phyloP scores from a whole-genome alignment of 768 basidiomycete genomes.

The Phylloporus scabripes region DNA sequence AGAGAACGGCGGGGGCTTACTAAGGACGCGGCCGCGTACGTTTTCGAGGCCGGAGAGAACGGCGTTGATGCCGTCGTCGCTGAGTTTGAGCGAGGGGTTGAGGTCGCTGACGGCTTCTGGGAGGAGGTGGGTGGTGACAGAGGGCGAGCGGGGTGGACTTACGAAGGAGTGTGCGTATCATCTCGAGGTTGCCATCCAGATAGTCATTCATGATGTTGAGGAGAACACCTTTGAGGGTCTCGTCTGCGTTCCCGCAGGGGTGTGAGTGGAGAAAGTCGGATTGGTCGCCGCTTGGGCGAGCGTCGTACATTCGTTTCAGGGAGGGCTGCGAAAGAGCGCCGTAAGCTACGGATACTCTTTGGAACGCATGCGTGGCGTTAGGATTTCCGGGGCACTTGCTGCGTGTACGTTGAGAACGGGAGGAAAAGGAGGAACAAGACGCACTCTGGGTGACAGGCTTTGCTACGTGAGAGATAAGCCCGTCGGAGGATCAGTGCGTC shows the following conservation, averaged over 20 bases:
- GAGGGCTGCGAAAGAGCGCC: conserved; percentile 71
- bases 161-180: conserved; percentile 73
- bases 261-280: conserved; percentile 50
- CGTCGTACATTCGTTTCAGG: conserved; percentile 65
- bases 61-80: conserved; percentile 73
- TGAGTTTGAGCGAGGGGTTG: conserved; percentile 70
- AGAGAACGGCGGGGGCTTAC: conserved; percentile 31
- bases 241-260: conserved; percentile 58
- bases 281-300: conserved; percentile 37
- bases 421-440: conserved; percentile 27
- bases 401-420: conserved; percentile 5
- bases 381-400: conserved; percentile 78
- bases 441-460: conserved; percentile 82
- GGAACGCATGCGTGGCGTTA: conserved; percentile 78
- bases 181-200: conserved; percentile 81
- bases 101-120: conserved; percentile 73
- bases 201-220: conserved; percentile 76
- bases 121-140: neutral
- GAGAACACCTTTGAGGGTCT: conserved; percentile 73
- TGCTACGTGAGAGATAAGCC: conserved; percentile 72
- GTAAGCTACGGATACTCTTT: conserved; percentile 81
- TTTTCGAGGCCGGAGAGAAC: conserved; percentile 65
- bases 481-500: conserved; percentile 64
- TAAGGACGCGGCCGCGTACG: conserved; percentile 69
- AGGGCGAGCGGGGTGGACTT: conserved; percentile 22